These are phyloP conservation scores for Dactylonectria macrodidyma DNA, from an alignment of 2,329 filamentous ascomycete genomes.

Conservation along the genomic window DNA sequence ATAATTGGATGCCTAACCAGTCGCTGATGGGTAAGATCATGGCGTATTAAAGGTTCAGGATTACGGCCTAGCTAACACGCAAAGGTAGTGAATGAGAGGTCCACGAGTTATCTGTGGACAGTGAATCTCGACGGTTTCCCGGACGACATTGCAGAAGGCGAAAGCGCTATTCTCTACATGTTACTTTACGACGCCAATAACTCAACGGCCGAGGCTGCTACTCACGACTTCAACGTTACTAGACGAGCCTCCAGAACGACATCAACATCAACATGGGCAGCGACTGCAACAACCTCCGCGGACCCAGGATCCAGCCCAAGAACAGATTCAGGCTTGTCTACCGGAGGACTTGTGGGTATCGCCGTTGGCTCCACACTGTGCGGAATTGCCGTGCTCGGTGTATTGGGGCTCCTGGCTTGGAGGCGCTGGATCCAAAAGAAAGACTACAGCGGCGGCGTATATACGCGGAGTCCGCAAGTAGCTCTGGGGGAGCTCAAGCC, in stretches of 20 bases:
- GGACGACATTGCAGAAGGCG: background rate
- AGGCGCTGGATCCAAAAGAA: background rate
- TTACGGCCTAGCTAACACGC: background rate
- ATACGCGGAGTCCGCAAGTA: background rate
- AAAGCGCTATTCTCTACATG: constrained; percentile 2
- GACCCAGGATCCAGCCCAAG: background rate
- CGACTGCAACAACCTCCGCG: no score
- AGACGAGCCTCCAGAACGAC: background rate
- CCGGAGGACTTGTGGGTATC: background rate
- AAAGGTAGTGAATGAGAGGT: background rate
- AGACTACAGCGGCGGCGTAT: background rate
- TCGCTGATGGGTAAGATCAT: background rate
- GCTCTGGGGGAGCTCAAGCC: background rate
- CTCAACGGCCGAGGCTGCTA: background rate
- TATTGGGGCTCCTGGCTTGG: constrained; percentile 1
- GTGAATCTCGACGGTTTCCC: constrained; percentile 6
- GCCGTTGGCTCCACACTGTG: background rate
- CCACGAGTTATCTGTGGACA: constrained; percentile 4
- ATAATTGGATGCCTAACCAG: background rate
- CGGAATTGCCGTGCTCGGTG: background rate
- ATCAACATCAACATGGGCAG: background rate
- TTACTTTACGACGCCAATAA: background rate
- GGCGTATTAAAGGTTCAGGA: background rate
- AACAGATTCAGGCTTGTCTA: background rate
- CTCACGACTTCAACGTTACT: constrained; percentile 12